phyloP scores from a whole-genome alignment of 169 alveolate species.

The Plasmodium ovale region DNA sequence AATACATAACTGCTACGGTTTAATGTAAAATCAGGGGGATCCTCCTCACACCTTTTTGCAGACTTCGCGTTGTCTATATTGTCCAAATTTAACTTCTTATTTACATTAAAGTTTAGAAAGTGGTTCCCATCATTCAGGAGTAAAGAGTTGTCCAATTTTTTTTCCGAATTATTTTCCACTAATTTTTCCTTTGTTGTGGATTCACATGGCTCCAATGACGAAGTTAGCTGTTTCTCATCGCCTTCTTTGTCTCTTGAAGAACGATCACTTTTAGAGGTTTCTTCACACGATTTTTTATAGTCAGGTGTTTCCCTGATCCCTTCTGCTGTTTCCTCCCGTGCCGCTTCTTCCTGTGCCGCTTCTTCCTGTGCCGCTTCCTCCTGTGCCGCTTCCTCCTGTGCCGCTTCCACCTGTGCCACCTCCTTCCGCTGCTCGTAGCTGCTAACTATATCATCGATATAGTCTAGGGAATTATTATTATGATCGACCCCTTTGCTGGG shows the following conservation, averaged over 20 bases:
- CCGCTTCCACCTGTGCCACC: not conserved
- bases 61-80: not conserved
- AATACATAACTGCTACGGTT: not conserved
- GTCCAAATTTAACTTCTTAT: not conserved
- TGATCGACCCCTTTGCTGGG: not conserved
- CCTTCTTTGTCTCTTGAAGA: not conserved
- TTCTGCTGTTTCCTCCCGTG: not conserved
- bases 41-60: not conserved
- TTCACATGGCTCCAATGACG: not conserved
- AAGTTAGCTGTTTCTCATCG: not conserved
- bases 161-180: not conserved
- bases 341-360: not conserved
- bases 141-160: not conserved
- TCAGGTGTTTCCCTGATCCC: not conserved
- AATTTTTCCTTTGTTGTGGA: not conserved
- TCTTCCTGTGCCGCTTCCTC: not conserved
- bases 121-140: not conserved
- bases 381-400: not conserved
- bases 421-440: conserved; percentile 5
- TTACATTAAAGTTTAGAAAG: no score
- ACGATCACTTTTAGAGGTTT: not conserved
- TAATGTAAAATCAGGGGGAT: not conserved
- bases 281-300: no score
- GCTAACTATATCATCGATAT: conserved; percentile 51
- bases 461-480: conserved; percentile 14